phyloP scores from a whole-genome alignment of 139 green algal genomes.

The Volvox africanus region DNA sequence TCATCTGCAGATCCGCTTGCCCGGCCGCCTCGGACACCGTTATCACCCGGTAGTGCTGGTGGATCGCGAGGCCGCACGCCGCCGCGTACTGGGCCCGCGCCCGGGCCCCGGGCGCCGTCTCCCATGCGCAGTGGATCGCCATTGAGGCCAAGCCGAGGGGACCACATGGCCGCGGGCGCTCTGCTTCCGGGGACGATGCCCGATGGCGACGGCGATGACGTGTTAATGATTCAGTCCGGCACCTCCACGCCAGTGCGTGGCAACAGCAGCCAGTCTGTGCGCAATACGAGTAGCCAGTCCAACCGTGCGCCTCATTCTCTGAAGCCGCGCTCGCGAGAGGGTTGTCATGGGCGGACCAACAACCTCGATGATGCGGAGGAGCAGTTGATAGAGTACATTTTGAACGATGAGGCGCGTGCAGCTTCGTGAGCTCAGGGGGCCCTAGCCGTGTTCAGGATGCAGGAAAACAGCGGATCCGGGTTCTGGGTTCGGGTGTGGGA shows the following conservation, averaged over 20 bases:
- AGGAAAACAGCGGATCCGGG: too few species aligned
- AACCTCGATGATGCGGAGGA: constrained; percentile 42
- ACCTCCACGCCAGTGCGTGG: constrained; percentile 21
- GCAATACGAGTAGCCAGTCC: constrained; percentile 11
- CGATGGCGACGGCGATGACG: neutral
- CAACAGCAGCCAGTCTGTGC: constrained; percentile 28
- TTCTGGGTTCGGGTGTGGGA: too few species aligned
- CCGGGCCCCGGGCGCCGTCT: neutral
- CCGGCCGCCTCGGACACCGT: constrained; percentile 36
- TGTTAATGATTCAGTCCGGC: constrained; percentile 43
- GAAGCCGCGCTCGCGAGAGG: constrained; percentile 12
- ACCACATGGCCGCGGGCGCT: neutral
- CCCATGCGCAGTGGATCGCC: constrained; percentile 23
- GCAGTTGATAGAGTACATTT: constrained; percentile 53
- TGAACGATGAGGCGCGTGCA: constrained; percentile 41
- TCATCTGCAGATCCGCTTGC: neutral
- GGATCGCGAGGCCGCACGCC: constrained; percentile 24
- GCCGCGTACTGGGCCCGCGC: neutral
- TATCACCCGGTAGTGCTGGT: constrained; percentile 6
- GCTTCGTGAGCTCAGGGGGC: neutral
- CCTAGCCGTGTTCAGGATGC: too few species aligned
- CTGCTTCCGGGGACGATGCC: constrained; percentile 29
- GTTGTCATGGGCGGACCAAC: neutral
- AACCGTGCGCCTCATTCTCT: neutral
- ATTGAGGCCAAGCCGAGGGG: neutral